Evolutionary conservation across 2,329 filamentous ascomycete species (phyloP).

Genomic region (Sphaerulina populicola): DNA sequence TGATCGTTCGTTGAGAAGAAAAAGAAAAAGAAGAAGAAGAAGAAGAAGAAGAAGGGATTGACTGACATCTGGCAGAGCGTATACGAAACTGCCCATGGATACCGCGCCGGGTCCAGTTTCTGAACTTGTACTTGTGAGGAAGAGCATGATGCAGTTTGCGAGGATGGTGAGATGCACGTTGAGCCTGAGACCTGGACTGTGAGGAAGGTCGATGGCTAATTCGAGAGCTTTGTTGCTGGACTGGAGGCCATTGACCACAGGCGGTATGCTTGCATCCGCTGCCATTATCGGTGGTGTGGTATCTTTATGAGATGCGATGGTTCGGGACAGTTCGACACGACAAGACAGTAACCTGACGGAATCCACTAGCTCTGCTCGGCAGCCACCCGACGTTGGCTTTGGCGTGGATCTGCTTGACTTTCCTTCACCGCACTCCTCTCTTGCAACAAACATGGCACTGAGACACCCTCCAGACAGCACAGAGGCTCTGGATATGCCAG

Average conservation of each 20-base stretch:
- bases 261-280: conserved; percentile 3
- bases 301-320: neutral
- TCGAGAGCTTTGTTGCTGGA: conserved; percentile 41
- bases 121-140: conserved; percentile 48
- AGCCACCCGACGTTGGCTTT: no score
- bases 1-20: no score
- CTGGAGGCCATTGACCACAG: conserved; percentile 26
- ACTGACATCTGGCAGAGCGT: conserved; percentile 79
- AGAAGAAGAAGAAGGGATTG: no score
- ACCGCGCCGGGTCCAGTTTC: conserved; percentile 39
- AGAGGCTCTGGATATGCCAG: neutral
- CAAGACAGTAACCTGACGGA: no score
- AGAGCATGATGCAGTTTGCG: conserved; percentile 47
- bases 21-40: no score
- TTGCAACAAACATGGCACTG: no score
- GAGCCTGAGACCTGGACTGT: conserved; percentile 48
- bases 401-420: no score
- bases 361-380: no score
- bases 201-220: conserved; percentile 51
- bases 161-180: conserved; percentile 52
- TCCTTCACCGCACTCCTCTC: neutral
- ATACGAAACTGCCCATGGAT: conserved; percentile 79
- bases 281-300: conserved; percentile 20
- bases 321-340: neutral
- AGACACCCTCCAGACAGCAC: neutral